Percentiles rank a stretch among this genome's conserved stretches.
Evolutionary conservation across 2,329 filamentous ascomycete genomes (phyloP).

Genomic region (Madurella fahalii): DNA sequence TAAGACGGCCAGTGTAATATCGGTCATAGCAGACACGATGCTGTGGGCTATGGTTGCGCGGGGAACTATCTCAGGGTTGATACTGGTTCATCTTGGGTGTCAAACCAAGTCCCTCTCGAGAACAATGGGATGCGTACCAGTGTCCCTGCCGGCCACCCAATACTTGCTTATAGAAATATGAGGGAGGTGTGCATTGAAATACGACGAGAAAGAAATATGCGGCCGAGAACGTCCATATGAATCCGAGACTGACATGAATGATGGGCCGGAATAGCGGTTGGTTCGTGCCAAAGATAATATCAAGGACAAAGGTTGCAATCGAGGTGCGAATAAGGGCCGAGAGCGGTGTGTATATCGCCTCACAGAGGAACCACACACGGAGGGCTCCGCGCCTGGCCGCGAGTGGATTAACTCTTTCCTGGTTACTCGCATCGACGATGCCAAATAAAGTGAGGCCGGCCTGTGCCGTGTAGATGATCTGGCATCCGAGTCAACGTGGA

Average conservation of each 20-base stretch:
- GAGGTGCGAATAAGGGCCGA: slow-evolving; percentile 39
- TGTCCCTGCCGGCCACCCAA: slow-evolving; percentile 9
- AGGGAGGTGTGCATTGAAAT: slow-evolving; percentile 47
- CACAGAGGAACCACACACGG: slow-evolving; percentile 37
- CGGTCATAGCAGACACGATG: slow-evolving; percentile 40
- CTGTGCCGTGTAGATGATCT: slow-evolving; percentile 36
- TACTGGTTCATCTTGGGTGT: slow-evolving; percentile 37
- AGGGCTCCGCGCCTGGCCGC: slow-evolving; percentile 28
- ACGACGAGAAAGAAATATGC: slow-evolving; percentile 44
- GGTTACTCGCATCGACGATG: slow-evolving; percentile 28
- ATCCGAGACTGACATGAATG: slow-evolving; percentile 29
- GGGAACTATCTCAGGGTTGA: slow-evolving; percentile 38
- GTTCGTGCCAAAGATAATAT: slow-evolving; percentile 33
- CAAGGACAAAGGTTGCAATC: slow-evolving; percentile 39
- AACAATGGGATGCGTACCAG: neutral
- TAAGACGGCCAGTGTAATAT: slow-evolving; percentile 47
- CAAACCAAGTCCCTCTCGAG: slow-evolving; percentile 12
- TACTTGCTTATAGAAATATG: slow-evolving; percentile 46
- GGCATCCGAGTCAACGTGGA: neutral
- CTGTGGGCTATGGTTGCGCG: slow-evolving; percentile 44
- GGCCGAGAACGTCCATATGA: slow-evolving; percentile 37
- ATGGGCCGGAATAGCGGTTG: slow-evolving; percentile 37
- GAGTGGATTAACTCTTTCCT: slow-evolving; percentile 20
- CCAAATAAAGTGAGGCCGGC: slow-evolving; percentile 32
- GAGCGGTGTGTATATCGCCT: slow-evolving; percentile 38